phyloP scores from a whole-genome alignment of 2,329 filamentous ascomycete species.

The Botrytis tulipae region DNA sequence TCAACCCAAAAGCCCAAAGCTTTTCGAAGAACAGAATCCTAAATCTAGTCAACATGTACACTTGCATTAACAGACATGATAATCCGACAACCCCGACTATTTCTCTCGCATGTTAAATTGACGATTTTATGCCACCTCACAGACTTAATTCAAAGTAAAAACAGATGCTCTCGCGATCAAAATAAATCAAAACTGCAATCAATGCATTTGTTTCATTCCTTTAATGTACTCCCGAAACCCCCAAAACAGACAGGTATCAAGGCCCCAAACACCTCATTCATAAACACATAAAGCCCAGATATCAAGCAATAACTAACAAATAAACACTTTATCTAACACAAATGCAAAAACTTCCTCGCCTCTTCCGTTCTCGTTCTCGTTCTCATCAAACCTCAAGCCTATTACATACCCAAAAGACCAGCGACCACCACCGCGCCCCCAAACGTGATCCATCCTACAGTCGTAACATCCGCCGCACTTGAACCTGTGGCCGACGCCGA shows the following conservation, averaged over 20 bases:
- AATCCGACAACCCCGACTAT: neutral
- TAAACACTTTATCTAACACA: neutral
- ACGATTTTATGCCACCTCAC: neutral
- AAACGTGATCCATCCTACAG: slow-evolving; percentile 1
- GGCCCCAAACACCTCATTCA: neutral
- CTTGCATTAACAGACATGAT: neutral
- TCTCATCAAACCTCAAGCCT: neutral
- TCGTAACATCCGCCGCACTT: neutral
- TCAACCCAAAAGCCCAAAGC: neutral
- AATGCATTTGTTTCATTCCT: neutral
- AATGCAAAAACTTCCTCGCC: neutral
- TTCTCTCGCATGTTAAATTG: neutral
- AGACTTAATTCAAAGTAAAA: neutral
- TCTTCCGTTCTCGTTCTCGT: neutral
- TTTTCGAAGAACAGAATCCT: neutral
- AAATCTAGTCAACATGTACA: neutral
- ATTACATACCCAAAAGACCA: slow-evolving; percentile 5
- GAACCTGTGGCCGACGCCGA: neutral
- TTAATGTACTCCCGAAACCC: neutral
- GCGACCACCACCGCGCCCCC: neutral
- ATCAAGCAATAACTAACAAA: neutral
- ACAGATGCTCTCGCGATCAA: neutral
- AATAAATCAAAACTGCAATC: neutral
- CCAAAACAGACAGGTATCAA: neutral
- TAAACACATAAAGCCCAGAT: neutral